Evolutionary conservation across 331 rosid genomes (phyloP).

Genomic region (Arachis monticola): DNA sequence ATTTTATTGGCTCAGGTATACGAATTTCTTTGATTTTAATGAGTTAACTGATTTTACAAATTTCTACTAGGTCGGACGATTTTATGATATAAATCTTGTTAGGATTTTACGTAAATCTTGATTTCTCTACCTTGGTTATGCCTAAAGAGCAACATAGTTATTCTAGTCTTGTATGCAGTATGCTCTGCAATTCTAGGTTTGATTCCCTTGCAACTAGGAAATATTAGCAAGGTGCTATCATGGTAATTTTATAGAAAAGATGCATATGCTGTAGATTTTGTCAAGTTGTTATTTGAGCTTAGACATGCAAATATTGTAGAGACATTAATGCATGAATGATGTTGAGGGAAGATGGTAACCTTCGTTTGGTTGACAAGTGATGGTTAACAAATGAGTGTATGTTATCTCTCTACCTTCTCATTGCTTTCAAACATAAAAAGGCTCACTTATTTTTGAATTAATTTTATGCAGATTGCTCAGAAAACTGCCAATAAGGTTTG

Average conservation of each 20-base stretch:
- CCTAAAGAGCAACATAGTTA: background rate
- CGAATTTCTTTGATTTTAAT: background rate
- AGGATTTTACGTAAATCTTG: background rate
- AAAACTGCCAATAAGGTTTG: conserved; percentile 74
- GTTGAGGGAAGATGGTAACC: background rate
- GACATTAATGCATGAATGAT: background rate
- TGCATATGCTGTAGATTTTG: background rate
- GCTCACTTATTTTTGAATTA: conserved; percentile 28
- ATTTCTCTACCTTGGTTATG: conserved; percentile 1
- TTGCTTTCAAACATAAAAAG: conserved; percentile 18
- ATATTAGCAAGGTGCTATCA: background rate
- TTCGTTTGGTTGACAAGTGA: conserved; percentile 5
- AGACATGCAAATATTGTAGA: background rate
- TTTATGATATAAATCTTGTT: no score
- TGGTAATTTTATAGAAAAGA: background rate
- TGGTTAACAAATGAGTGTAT: conserved; percentile 4
- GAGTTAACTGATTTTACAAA: no score
- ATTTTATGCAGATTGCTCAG: conserved; percentile 67
- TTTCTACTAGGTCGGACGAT: no score
- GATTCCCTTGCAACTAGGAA: background rate
- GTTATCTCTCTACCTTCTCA: conserved; percentile 8
- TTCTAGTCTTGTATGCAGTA: background rate
- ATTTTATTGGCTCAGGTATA: conserved; percentile 83
- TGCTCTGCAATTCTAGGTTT: background rate
- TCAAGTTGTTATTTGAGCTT: background rate